Evolutionary conservation across 345 rosid species (phyloP).

Genomic region (Rubroshorea leprosula): DNA sequence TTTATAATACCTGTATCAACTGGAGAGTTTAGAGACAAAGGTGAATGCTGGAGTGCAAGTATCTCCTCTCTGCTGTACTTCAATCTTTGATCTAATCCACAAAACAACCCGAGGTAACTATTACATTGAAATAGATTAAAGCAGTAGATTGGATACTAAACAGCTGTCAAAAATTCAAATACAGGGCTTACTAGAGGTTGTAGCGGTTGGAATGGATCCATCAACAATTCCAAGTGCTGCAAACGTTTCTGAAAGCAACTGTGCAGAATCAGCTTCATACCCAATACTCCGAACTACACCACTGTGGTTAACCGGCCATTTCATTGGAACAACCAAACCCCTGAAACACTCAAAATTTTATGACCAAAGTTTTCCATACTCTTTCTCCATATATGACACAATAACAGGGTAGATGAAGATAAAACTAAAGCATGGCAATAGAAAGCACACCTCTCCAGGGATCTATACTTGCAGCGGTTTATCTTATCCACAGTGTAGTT

Average conservation of each 20-base stretch:
- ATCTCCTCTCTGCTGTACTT: slow-evolving; percentile 58
- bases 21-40: slow-evolving; percentile 24
- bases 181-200: too few species aligned
- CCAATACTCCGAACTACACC: background rate
- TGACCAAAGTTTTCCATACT: too few species aligned
- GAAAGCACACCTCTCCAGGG: slow-evolving; percentile 26
- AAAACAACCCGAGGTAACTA: too few species aligned
- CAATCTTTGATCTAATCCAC: slow-evolving; percentile 77
- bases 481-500: slow-evolving; percentile 20
- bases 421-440: too few species aligned
- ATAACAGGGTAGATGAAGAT: too few species aligned
- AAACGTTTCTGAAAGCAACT: background rate
- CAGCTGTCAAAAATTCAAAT: too few species aligned
- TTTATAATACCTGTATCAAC: background rate
- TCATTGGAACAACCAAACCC: too few species aligned
- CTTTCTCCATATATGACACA: too few species aligned
- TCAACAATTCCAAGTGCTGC: background rate
- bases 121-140: too few species aligned
- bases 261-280: background rate
- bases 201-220: background rate
- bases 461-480: slow-evolving; percentile 18
- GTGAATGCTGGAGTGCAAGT: slow-evolving; percentile 38
- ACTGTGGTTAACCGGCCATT: too few species aligned
- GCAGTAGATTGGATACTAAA: too few species aligned
- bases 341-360: too few species aligned